Percentiles rank a stretch among this genome's conserved stretches.
phyloP scores from a whole-genome alignment of 1,284 basidiomycete species.

The Moniliophthora roreri region DNA sequence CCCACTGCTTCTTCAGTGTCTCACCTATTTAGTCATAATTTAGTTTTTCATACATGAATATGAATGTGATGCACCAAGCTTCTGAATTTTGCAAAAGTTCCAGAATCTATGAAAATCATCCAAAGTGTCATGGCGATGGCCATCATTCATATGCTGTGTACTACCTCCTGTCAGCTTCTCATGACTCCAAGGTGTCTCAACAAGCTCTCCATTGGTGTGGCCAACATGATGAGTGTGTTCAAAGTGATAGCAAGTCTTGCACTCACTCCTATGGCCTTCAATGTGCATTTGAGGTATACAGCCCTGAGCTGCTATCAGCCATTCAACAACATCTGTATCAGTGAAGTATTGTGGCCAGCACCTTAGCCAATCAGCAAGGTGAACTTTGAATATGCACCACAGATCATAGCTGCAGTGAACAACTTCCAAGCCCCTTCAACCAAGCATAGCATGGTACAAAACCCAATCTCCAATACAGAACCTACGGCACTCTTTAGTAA shows the following conservation, averaged over 20 bases:
- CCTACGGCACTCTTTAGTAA: too few relatives aligned
- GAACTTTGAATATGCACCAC: background rate
- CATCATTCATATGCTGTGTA: constrained; percentile 25
- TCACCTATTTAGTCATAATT: background rate
- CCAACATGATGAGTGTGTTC: constrained; percentile 15
- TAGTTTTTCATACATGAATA: background rate
- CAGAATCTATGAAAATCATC: constrained; percentile 21
- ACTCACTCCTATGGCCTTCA: constrained; percentile 3
- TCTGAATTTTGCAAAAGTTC: constrained; percentile 19
- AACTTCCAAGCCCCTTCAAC: background rate
- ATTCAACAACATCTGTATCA: background rate
- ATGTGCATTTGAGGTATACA: constrained; percentile 6
- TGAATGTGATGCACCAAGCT: constrained; percentile 14
- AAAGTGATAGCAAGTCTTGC: background rate
- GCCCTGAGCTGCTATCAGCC: background rate
- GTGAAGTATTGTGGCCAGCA: too few relatives aligned
- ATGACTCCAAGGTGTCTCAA: constrained; percentile 22
- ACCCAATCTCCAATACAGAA: background rate
- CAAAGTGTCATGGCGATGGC: constrained; percentile 25
- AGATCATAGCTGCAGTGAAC: background rate
- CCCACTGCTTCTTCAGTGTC: too few relatives aligned
- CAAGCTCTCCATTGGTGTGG: constrained; percentile 20
- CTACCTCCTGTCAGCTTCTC: constrained; percentile 22
- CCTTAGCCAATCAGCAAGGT: background rate
- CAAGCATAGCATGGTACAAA: background rate